Evolutionary conservation across 768 basidiomycete genomes (phyloP).

Genomic region (Cubamyces lactineus): DNA sequence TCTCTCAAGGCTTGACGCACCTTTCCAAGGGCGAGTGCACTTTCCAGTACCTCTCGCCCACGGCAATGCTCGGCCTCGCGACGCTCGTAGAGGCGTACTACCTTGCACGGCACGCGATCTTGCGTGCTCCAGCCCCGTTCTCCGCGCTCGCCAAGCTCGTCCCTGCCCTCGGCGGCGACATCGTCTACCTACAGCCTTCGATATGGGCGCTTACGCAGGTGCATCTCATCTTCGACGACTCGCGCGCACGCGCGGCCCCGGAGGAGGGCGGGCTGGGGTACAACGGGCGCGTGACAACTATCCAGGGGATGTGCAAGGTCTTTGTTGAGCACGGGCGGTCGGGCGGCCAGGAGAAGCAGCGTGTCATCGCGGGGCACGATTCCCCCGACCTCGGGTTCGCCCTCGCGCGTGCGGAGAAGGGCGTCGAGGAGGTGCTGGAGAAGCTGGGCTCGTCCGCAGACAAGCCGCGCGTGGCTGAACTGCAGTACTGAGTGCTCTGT

Average conservation of each 20-base stretch:
- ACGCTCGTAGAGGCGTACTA: slow-evolving; percentile 61
- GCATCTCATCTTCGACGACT: slow-evolving; percentile 46
- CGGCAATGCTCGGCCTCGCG: slow-evolving; percentile 65
- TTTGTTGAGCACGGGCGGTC: slow-evolving; percentile 36
- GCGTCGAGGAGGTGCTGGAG: slow-evolving; percentile 32
- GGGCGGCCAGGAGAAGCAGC: slow-evolving; percentile 31
- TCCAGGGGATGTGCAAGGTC: slow-evolving; percentile 41
- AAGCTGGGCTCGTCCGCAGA: slow-evolving; percentile 23
- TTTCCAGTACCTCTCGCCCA: slow-evolving; percentile 62
- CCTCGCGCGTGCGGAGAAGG: slow-evolving; percentile 31
- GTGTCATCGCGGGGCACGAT: slow-evolving; percentile 29
- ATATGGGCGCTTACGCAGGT: slow-evolving; percentile 39
- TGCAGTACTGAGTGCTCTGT: slow-evolving; percentile 11
- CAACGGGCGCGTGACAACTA: slow-evolving; percentile 31
- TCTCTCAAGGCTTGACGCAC: slow-evolving; percentile 56
- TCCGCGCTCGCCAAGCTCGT: slow-evolving; percentile 37
- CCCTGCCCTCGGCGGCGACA: slow-evolving; percentile 35
- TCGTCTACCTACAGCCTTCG: slow-evolving; percentile 44
- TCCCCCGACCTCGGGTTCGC: slow-evolving; percentile 29
- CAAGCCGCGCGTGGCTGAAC: slow-evolving; percentile 15
- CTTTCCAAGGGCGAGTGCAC: slow-evolving; percentile 59
- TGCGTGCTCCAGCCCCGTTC: slow-evolving; percentile 35
- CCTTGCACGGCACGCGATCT: slow-evolving; percentile 47
- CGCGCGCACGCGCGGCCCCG: slow-evolving; percentile 39
- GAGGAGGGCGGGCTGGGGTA: slow-evolving; percentile 45